Percentiles rank a stretch among this genome's conserved stretches.
Evolutionary conservation across 2,329 filamentous ascomycete genomes (phyloP).

Genomic region (Xylariomycetidae sp.): DNA sequence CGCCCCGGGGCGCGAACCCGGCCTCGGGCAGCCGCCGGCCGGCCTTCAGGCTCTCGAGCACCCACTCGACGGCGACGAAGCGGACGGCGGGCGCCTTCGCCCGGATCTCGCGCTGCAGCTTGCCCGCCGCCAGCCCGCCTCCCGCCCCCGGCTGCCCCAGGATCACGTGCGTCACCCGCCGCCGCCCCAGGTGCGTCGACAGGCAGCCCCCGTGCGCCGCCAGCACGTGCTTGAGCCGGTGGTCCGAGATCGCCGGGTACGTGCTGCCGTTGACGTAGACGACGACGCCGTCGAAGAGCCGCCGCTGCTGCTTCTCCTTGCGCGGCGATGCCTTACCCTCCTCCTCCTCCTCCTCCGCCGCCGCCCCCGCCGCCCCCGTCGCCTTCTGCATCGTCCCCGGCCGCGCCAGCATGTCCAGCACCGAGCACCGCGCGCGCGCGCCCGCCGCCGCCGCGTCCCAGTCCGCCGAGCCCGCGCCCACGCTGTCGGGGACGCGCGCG

Average conservation of each 20-base stretch:
- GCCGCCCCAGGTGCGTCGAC: slow-evolving; percentile 64
- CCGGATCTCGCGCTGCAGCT: slow-evolving; percentile 75
- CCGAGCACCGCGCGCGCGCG: slow-evolving; percentile 35
- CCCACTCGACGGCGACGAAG: slow-evolving; percentile 79
- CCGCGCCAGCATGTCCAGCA: slow-evolving; percentile 47
- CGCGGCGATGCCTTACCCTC: slow-evolving; percentile 35
- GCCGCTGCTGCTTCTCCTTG: slow-evolving; percentile 34
- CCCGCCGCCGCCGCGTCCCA: slow-evolving; percentile 39
- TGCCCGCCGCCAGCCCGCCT: slow-evolving; percentile 69
- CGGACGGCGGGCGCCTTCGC: slow-evolving; percentile 41
- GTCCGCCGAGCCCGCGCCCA: slow-evolving; percentile 57
- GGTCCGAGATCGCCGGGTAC: slow-evolving; percentile 73
- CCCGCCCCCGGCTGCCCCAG: slow-evolving; percentile 64
- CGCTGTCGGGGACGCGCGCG: slow-evolving; percentile 57
- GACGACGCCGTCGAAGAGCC: slow-evolving; percentile 64
- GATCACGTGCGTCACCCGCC: slow-evolving; percentile 80
- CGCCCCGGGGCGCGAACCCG: slow-evolving; percentile 55
- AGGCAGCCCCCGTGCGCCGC: slow-evolving; percentile 66
- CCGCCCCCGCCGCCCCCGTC: not conserved
- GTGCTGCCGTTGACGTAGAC: slow-evolving; percentile 89
- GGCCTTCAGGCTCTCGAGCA: slow-evolving; percentile 74
- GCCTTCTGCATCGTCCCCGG: slow-evolving; percentile 35
- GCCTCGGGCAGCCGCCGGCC: slow-evolving; percentile 70
- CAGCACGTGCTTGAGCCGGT: slow-evolving; percentile 75
- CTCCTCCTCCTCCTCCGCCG: slow-evolving; percentile 13